Evolutionary conservation across 2,329 filamentous ascomycete genomes (phyloP), one percentile per base, ranked within the genome.

Genomic region (Botryosphaeria dothidea): DNA sequence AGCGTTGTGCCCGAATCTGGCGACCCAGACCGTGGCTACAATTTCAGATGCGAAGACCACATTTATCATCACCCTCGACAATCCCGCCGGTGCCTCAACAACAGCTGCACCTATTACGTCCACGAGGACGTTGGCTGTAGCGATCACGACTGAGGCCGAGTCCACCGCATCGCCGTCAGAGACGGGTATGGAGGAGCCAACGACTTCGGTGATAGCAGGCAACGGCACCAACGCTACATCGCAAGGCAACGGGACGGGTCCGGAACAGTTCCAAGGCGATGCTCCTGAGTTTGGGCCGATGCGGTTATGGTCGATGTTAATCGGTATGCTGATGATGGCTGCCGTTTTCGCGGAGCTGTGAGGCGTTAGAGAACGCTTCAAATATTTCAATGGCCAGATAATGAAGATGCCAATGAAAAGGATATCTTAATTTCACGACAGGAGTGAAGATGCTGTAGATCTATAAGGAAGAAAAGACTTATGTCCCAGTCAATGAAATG

Each of bases 271-370:
- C 23, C 51, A 54, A 2, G 62, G 62, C 4, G 31, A 51, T 27
- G 29, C 52, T 3, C 64, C 64, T n/a, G 58, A 27, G 8, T 67
- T 66, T 19, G 64, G 64, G 8, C 29, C 34, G 11, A 15, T 54
- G 49, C 54, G 66, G 8, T 17, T 66, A 17, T 49, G 64, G 29
- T 46, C 46, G 17, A 56, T 66, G 38, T 21, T 41, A 4, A 13
- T 65, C 36, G 60, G 64, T 2, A 66, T 67, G 3, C 41, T 57
- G 4, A 25, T 43, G 11, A 64, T 67, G 51, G 64, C 43, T 9
- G 34, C 64, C 21, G 13, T 60, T 1, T 67, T 67, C 43, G 66
- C 66, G 13, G 66, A 67, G 58, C 58, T 67, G n/a, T 67, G 38
- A 61, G 38, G 19, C 21, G 60, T 62, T 15, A 62, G 45, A 8